Base-by-base conservation (phyloP, 805 yeast genomes). In the Ogataea thermomethanolica region DNA sequence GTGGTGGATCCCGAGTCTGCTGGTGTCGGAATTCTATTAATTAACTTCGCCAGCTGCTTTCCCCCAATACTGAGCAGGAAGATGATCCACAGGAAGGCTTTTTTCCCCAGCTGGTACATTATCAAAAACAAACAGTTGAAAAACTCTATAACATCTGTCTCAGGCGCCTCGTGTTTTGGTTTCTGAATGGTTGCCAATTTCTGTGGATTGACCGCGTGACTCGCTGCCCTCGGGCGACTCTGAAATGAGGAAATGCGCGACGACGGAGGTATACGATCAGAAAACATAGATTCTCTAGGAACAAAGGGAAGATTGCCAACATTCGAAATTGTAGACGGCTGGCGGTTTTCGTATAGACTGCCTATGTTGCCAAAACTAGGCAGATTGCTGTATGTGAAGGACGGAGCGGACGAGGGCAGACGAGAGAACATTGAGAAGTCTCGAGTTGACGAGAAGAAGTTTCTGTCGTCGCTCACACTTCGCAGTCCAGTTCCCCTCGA, bases 11-110 rank as follows among this genome's bases (percentile, higher is more conserved):
- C 35, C 8, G 38, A 34, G 33, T 46, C 37, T 9, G 44, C 39
- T 2, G 63, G 64, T 25, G 45, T 53, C 5, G 64, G 64, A 9
- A 60, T 57, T 11, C 33, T 25, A 22, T 51, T 49, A 21, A 55
- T 40, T 2, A 53, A 24, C 9, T 35, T 45, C 31, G 51, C 37
- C 17, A 51, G 11, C 15, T 42, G 22, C 2, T 47, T 21, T 7
- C 45, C 52, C 1, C 50, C 17, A 8, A 41, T 13, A 8, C 50
- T 54, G 15, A 60, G 32, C 2, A 46, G 12, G 38, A 46, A 56
- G 1, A 59, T 12, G 3, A 50, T 10, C 65, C 65, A 61, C 7
- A 51, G 37, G 4, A 49, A 40, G 1, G 39, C 37, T 34, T 57
- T 59, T 13, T 42, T 54, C 1, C 51, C 46, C 4, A 61, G 39